Base-by-base conservation (phyloP, 805 yeast species). In the Starmerella sp. region DNA sequence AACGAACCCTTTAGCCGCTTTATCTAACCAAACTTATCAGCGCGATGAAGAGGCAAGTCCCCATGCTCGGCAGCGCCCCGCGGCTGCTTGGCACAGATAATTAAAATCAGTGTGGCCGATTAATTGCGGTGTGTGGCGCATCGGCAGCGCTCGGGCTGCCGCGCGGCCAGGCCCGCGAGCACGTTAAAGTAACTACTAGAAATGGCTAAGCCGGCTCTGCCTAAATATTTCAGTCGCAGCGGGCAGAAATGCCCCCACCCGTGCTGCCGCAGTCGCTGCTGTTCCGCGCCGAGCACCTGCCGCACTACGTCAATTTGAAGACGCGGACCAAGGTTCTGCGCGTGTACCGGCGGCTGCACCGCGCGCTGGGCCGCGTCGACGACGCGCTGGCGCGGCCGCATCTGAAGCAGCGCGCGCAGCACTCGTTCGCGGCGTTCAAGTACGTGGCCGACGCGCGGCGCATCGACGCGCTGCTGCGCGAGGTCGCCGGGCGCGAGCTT, bases 201-300 rank as follows among this genome's bases (percentile, higher is more conserved):
- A 42, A 42, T 42, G 45, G 45, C 13, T 42, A 42, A 42, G 9
- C 22, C 28, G 13, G 43, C n/a, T 37, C 41, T 37, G 41, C 41
- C 17, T 14, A 15, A 32, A 39, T 14, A 37, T 37, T 37, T 37
- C 41, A 37, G 15, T 14, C 8, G n/a, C 41, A 14, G 11, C 43
- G 10, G 13, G 29, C 15, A 4, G 13, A 6, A 15, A 39, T 39
- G 43, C 43, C 43, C 13, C 14, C 29, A 22, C 43, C 22, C 22
- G 22, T 22, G 22, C 22, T 13, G 32, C 60, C 61, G 7, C 61
- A 58, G 34, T 56, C 59, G 2, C 49, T 58, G 30, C 43, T 58
- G 10, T 48, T 54, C 2, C 30, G 32, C 15, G 38, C 44, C 6
- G 59, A 56, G 44, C 9, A 45, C 15, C 35, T 58, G 1, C 61